Evolutionary conservation across 257 asterid genomes (phyloP).

Genomic region (Nicotiana sylvestris): DNA sequence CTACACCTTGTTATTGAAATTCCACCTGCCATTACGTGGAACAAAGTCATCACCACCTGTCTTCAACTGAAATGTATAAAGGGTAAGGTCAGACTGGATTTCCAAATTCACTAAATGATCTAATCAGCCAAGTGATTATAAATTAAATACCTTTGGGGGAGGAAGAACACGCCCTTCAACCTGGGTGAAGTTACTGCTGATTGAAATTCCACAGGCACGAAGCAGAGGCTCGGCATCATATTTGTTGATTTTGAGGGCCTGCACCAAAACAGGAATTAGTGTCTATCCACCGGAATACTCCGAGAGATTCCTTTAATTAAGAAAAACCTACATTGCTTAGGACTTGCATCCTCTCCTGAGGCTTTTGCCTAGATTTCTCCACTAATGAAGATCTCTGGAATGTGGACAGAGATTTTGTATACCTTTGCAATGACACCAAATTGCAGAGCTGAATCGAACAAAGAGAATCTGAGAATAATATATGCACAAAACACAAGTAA

Average conservation of each 20-base stretch:
- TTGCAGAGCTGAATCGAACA: constrained; percentile 49
- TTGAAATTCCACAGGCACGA: constrained; percentile 73
- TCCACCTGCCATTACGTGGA: constrained; percentile 88
- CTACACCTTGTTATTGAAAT: constrained; percentile 69
- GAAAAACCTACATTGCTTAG: constrained; percentile 45
- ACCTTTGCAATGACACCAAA: constrained; percentile 75
- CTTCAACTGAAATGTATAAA: constrained; percentile 51
- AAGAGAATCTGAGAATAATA: constrained; percentile 2
- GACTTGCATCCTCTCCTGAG: constrained; percentile 77
- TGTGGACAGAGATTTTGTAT: constrained; percentile 69
- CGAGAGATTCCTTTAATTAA: neutral
- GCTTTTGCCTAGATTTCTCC: constrained; percentile 89
- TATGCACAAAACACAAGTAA: neutral
- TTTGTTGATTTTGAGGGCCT: constrained; percentile 77
- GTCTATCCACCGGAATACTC: neutral
- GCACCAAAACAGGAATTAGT: constrained; percentile 16
- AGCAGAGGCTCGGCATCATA: constrained; percentile 81
- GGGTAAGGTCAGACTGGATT: neutral
- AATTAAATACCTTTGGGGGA: constrained; percentile 55
- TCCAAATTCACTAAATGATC: neutral
- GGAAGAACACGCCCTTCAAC: constrained; percentile 83
- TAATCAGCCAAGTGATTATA: neutral
- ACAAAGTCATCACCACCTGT: constrained; percentile 73
- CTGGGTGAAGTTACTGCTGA: constrained; percentile 58
- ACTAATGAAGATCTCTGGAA: constrained; percentile 77